Percentiles rank a stretch among this genome's conserved stretches.
These are phyloP conservation scores for Ustilago hordei DNA, from an alignment of 1,284 basidiomycete species.

Conservation along the genomic window DNA sequence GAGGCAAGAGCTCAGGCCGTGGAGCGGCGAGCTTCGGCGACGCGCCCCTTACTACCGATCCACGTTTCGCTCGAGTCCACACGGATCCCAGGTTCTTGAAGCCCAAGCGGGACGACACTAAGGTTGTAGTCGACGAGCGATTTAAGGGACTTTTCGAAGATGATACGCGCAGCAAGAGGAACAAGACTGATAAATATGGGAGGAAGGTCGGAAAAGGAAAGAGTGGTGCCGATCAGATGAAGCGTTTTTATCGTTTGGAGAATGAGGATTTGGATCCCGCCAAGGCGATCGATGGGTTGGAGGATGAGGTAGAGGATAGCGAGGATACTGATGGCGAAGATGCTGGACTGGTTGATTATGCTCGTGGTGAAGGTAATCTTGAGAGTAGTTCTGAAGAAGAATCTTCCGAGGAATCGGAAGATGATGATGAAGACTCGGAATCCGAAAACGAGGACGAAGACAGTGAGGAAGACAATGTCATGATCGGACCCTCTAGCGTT, in stretches of 20 bases:
- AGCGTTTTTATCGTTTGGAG: constrained; percentile 61
- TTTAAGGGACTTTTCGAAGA: constrained; percentile 75
- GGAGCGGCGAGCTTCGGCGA: constrained; percentile 16
- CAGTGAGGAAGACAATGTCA: constrained; percentile 56
- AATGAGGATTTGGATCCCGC: constrained; percentile 72
- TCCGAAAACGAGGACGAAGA: constrained; percentile 74
- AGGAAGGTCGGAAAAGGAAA: constrained; percentile 73
- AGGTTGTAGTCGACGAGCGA: constrained; percentile 91
- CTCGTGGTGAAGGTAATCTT: constrained; percentile 76
- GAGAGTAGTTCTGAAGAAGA: constrained; percentile 62
- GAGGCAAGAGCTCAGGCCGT: constrained; percentile 16
- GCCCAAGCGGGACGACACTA: constrained; percentile 82
- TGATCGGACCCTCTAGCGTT: constrained; percentile 53
- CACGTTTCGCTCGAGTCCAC: constrained; percentile 83
- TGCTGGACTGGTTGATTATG: constrained; percentile 78
- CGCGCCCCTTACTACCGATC: constrained; percentile 51
- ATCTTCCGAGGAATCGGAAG: constrained; percentile 38
- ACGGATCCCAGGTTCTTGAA: constrained; percentile 92
- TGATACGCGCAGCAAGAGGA: constrained; percentile 44
- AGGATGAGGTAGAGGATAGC: constrained; percentile 36
- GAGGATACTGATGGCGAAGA: constrained; percentile 25
- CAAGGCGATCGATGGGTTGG: constrained; percentile 47
- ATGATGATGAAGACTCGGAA: constrained; percentile 51
- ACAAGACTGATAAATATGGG: constrained; percentile 90
- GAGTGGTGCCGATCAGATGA: constrained; percentile 56